These are phyloP conservation scores for Chrysanthemum makinoi DNA, from an alignment of 129 eudicot genomes.

Conservation along the genomic window DNA sequence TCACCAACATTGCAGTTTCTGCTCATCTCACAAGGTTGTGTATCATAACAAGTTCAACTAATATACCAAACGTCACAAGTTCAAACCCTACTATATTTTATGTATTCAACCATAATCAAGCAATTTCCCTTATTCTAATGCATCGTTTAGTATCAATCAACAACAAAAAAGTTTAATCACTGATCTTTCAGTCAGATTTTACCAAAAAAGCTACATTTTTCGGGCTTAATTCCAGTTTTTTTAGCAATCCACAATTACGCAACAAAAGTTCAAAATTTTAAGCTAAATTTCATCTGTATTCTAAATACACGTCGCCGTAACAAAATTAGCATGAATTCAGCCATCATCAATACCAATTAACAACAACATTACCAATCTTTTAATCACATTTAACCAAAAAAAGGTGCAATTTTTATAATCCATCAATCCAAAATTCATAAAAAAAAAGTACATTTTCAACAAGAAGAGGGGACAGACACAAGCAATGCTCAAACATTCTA, in stretches of 20 bases:
- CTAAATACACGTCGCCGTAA: not conserved
- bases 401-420: too few species aligned
- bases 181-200: slow-evolving; percentile 10
- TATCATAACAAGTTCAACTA: not conserved
- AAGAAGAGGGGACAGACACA: too few species aligned
- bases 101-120: slow-evolving; percentile 15
- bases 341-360: not conserved
- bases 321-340: not conserved
- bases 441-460: too few species aligned
- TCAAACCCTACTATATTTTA: slow-evolving; percentile 5
- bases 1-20: not conserved
- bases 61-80: not conserved
- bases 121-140: slow-evolving; percentile 6
- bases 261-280: slow-evolving; percentile 1
- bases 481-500: too few species aligned
- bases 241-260: slow-evolving; percentile 11
- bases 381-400: too few species aligned
- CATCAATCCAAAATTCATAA: too few species aligned
- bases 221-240: slow-evolving; percentile 13
- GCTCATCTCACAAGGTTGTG: not conserved
- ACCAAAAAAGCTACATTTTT: slow-evolving; percentile 8
- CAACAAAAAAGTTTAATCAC: slow-evolving; percentile 11
- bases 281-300: not conserved
- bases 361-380: slow-evolving; percentile 12
- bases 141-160: slow-evolving; percentile 10